Evolutionary conservation across 345 rosid species (phyloP).

Genomic region (Odontarrhena argentea): DNA sequence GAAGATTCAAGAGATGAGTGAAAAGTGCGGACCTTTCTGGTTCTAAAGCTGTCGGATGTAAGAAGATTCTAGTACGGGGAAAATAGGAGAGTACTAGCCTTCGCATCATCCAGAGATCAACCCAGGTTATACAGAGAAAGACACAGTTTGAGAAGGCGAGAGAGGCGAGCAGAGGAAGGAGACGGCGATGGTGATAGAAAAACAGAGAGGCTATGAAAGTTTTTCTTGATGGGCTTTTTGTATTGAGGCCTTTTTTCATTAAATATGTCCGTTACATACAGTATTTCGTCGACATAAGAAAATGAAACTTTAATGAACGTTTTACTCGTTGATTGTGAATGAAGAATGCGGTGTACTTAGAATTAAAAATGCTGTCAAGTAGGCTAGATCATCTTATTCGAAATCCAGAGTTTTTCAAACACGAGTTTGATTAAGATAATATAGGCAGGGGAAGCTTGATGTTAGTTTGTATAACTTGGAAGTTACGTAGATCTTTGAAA

Average conservation of each 20-base stretch:
- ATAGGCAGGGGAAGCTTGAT: too few relatives aligned
- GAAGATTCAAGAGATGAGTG: conserved; percentile 9
- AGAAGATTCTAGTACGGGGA: neutral
- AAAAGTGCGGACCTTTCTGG: conserved; percentile 21
- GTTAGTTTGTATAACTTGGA: too few relatives aligned
- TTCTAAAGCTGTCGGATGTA: neutral
- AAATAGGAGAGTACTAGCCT: conserved; percentile 17
- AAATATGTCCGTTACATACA: too few relatives aligned
- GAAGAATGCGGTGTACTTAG: too few relatives aligned
- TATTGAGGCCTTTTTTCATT: neutral
- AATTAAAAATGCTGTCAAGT: too few relatives aligned
- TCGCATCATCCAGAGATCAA: conserved; percentile 35
- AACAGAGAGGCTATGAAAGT: neutral
- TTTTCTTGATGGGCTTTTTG: conserved; percentile 24
- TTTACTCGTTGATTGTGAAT: too few relatives aligned
- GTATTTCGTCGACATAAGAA: too few relatives aligned
- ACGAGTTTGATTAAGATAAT: too few relatives aligned
- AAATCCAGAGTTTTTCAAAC: too few relatives aligned
- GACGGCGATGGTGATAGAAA: neutral
- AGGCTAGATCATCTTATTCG: too few relatives aligned
- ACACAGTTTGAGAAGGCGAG: neutral
- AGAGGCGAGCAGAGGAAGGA: neutral
- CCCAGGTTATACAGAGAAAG: neutral
- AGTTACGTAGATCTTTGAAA: too few relatives aligned
- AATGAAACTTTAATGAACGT: too few relatives aligned